Evolutionary conservation across 2,329 filamentous ascomycete species (phyloP).

Genomic region (Fusarium domesticum): DNA sequence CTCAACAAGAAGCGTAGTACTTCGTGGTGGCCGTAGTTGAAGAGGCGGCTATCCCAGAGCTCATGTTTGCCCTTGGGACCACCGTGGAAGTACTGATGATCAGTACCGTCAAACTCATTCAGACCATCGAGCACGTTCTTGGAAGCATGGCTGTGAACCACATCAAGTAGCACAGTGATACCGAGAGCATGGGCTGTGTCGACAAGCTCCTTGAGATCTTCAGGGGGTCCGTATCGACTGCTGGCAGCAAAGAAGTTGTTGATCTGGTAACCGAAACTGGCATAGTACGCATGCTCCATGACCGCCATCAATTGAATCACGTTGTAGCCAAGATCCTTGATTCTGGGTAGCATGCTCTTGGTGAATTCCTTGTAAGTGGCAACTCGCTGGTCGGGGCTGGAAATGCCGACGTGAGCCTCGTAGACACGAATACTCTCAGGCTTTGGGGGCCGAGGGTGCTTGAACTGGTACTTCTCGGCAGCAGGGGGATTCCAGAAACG

Average conservation of each 20-base stretch:
- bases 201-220: conserved; percentile 94
- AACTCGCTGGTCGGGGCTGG: conserved; percentile 82
- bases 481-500: conserved; percentile 94
- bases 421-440: conserved; percentile 87
- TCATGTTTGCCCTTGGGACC: conserved; percentile 84
- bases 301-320: conserved; percentile 98
- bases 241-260: conserved; percentile 99
- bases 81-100: conserved; percentile 93
- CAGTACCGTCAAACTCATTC: conserved; percentile 93
- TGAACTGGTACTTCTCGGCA: conserved; percentile 75
- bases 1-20: conserved; percentile 93
- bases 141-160: conserved; percentile 96
- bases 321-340: conserved; percentile 89
- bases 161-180: conserved; percentile 85
- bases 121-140: conserved; percentile 95
- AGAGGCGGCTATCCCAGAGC: conserved; percentile 92
- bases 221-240: conserved; percentile 88
- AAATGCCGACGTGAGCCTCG: conserved; percentile 98
- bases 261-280: conserved; percentile 97
- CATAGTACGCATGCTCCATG: conserved; percentile 99
- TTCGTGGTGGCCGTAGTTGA: conserved; percentile 95
- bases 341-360: conserved; percentile 83
- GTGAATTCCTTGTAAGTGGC: conserved; percentile 98
- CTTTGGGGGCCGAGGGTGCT: conserved; percentile 77
- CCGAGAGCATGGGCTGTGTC: conserved; percentile 92